phyloP scores from a whole-genome alignment of 2,329 filamentous ascomycete species.

The Arthrobotrys megalospora region DNA sequence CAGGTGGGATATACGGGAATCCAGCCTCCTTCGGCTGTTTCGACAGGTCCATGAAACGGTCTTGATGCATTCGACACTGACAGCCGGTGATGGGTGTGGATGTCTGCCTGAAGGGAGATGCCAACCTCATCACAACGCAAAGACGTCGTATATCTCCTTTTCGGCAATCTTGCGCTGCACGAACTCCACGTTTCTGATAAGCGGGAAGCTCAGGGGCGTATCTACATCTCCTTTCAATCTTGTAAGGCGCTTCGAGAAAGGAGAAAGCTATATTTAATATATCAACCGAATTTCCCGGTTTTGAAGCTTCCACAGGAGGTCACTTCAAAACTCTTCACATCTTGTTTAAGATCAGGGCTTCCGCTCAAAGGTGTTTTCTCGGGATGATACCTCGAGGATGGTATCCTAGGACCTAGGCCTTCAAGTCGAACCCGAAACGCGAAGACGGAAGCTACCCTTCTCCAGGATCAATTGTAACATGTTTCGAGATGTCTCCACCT shows the following conservation, averaged over 20 bases:
- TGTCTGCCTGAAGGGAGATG: slow-evolving; percentile 28
- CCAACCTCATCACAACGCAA: slow-evolving; percentile 28
- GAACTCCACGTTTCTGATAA: slow-evolving; percentile 58
- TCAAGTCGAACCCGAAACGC: slow-evolving; percentile 13
- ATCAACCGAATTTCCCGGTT: slow-evolving; percentile 41
- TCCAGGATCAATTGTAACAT: slow-evolving; percentile 17
- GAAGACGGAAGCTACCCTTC: slow-evolving; percentile 13
- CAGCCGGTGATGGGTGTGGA: slow-evolving; percentile 31
- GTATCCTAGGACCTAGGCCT: background rate
- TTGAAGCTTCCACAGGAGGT: slow-evolving; percentile 38
- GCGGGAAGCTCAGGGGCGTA: slow-evolving; percentile 46
- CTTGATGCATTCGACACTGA: slow-evolving; percentile 39
- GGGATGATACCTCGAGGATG: slow-evolving; percentile 5
- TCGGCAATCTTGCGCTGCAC: slow-evolving; percentile 34
- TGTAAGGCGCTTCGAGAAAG: slow-evolving; percentile 50
- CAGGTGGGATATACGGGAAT: slow-evolving; percentile 13
- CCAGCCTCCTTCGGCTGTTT: slow-evolving; percentile 38
- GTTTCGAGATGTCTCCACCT: slow-evolving; percentile 24
- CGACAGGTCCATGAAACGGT: slow-evolving; percentile 49
- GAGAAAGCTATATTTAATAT: slow-evolving; percentile 36
- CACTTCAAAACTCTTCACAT: slow-evolving; percentile 9
- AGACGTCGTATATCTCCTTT: slow-evolving; percentile 10
- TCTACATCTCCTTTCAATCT: slow-evolving; percentile 48
- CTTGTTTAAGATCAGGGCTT: slow-evolving; percentile 12
- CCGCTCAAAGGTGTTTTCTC: background rate